These are phyloP conservation scores for Kondoa subrosea DNA, from an alignment of 768 basidiomycete species.

Conservation along the genomic window DNA sequence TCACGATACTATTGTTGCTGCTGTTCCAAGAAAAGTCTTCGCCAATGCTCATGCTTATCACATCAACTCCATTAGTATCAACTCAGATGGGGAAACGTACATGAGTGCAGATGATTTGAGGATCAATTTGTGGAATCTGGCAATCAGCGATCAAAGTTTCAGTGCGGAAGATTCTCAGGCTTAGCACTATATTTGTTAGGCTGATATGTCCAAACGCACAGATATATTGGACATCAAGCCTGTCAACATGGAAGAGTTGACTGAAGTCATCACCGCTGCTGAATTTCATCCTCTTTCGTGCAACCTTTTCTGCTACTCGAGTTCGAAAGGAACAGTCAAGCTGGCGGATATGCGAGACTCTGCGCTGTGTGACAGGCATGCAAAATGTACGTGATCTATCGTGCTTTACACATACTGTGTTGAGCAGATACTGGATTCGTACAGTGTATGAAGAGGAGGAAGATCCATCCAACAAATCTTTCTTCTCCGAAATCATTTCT, in stretches of 20 bases:
- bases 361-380: slow-evolving; percentile 84
- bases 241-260: slow-evolving; percentile 98
- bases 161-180: slow-evolving; percentile 45
- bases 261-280: slow-evolving; percentile 98
- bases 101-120: slow-evolving; percentile 97
- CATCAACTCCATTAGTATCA: slow-evolving; percentile 98
- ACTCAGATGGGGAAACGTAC: slow-evolving; percentile 98
- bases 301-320: slow-evolving; percentile 99
- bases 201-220: slow-evolving; percentile 30
- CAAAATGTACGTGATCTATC: slow-evolving; percentile 56
- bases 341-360: slow-evolving; percentile 98
- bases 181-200: not conserved
- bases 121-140: slow-evolving; percentile 95
- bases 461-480: slow-evolving; percentile 88
- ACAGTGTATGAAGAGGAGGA: slow-evolving; percentile 97
- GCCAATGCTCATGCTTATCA: slow-evolving; percentile 99
- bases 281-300: slow-evolving; percentile 96
- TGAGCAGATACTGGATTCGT: not conserved
- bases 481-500: slow-evolving; percentile 99
- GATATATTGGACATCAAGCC: slow-evolving; percentile 99
- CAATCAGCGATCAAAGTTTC: slow-evolving; percentile 96
- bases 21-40: slow-evolving; percentile 95
- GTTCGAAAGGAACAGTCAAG: slow-evolving; percentile 98
- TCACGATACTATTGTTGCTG: slow-evolving; percentile 96
- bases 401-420: not conserved